Evolutionary conservation across 768 basidiomycete genomes (phyloP), one percentile per base, ranked within the genome.

Genomic region (Mycena albidolilacea): DNA sequence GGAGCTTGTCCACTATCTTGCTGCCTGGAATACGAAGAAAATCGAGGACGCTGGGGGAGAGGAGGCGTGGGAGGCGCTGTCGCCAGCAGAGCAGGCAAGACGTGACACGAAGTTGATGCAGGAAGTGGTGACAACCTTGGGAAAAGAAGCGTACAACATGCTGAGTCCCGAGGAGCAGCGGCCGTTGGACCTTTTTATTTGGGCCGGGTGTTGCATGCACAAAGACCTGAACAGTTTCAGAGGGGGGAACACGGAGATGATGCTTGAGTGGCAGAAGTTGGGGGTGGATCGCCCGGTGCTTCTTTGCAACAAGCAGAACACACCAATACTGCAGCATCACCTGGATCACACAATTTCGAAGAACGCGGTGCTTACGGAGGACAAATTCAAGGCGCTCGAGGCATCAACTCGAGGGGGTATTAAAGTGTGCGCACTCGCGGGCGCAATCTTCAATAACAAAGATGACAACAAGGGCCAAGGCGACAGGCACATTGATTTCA

Each of bases 31-130:
- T 41, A 65, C 30, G 19, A 72, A 77, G 60, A 81, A 79, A 67
- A 76, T 79, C 50, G 71, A 57, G 0, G 69, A 77, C 2, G 76
- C 72, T 35, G 83, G 83, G 41, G 82, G 81, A 10, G 52, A 50
- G 5, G 76, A 74, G 14, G 70, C 41, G 52, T 83, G 81, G 80
- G 58, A 78, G 50, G 58, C 37, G 7, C 44, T 81, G 37, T 57
- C 76, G 43, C 69, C 54, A 10, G 77, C 61, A 15, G 77, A 82
- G 57, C 75, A 81, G 50, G 50, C 68, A 1, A 37, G 43, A 15
- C 67, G 58, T 7, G 76, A 81, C 48, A 60, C 46, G 19, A 50
- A 78, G 52, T 54, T 78, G 17, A 73, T 77, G 41, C 21, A 75
- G 4, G 68, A 73, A 7, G 58, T 81, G 10, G 66, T 73, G 30